Percentiles rank a stretch among this genome's conserved stretches.
These are phyloP conservation scores for Harringtonia lauricola DNA, from an alignment of 2,329 filamentous ascomycete species.

Conservation along the genomic window DNA sequence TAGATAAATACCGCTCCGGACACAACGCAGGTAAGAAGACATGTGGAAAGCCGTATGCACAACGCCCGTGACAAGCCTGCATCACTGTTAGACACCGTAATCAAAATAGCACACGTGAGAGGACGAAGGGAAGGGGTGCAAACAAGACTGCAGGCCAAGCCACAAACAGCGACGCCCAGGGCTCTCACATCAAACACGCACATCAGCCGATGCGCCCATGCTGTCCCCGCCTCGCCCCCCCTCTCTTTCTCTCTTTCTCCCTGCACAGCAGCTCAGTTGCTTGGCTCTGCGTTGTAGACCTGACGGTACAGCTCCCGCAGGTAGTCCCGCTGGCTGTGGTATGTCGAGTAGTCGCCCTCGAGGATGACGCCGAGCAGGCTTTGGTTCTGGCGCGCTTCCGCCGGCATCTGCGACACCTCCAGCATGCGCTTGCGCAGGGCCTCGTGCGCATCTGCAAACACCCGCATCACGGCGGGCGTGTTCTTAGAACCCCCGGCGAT, in stretches of 20 bases:
- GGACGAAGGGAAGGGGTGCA: background rate
- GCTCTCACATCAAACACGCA: constrained; percentile 1
- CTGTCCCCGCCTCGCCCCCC: too few species aligned
- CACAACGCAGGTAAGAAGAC: too few species aligned
- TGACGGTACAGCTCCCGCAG: constrained; percentile 41
- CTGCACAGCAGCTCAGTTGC: background rate
- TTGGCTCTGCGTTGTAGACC: constrained; percentile 16
- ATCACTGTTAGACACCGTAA: too few species aligned
- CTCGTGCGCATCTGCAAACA: constrained; percentile 56
- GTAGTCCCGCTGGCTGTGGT: constrained; percentile 56
- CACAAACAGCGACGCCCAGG: background rate
- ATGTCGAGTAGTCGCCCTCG: constrained; percentile 68
- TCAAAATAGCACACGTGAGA: too few species aligned
- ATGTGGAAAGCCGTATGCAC: too few species aligned
- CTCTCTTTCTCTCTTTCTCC: too few species aligned
- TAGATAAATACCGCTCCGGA: too few species aligned
- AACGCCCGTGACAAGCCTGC: too few species aligned
- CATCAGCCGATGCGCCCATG: too few species aligned
- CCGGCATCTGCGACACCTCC: constrained; percentile 27
- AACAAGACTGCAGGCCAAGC: background rate
- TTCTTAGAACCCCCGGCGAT: constrained; percentile 78
- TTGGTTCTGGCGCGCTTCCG: constrained; percentile 15
- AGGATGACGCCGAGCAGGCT: constrained; percentile 65
- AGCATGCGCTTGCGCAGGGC: constrained; percentile 47
- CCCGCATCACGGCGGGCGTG: constrained; percentile 52